Percentiles rank a stretch among this genome's conserved stretches.
phyloP scores from a whole-genome alignment of 768 basidiomycete genomes.

The Flagelloscypha sp. region DNA sequence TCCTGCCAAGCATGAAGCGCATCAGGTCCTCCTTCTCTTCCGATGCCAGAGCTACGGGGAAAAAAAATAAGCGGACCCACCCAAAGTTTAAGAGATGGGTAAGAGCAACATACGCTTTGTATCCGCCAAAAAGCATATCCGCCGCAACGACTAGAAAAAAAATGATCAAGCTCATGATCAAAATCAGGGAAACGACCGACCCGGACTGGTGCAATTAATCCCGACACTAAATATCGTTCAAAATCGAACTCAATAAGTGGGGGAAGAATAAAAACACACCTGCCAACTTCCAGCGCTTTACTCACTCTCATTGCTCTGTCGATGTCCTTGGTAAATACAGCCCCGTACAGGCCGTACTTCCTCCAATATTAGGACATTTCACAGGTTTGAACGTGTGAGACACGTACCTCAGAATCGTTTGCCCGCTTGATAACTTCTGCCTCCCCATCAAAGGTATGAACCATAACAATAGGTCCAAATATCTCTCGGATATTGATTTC shows the following conservation, averaged over 20 bases:
- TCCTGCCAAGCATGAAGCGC: too few relatives aligned
- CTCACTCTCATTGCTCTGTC: constrained; percentile 32
- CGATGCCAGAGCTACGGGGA: too few relatives aligned
- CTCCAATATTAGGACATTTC: constrained; percentile 11
- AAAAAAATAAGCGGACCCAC: too few relatives aligned
- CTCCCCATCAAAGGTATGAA: constrained; percentile 38
- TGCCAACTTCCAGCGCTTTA: constrained; percentile 36
- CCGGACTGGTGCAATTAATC: too few relatives aligned
- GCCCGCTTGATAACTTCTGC: constrained; percentile 22
- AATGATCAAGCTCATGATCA: neutral
- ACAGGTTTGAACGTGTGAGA: neutral
- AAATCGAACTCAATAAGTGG: too few relatives aligned
- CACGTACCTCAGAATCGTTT: constrained; percentile 26
- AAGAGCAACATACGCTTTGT: too few relatives aligned
- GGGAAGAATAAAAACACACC: too few relatives aligned
- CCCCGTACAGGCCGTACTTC: constrained; percentile 39
- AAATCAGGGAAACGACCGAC: too few relatives aligned
- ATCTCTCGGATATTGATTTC: constrained; percentile 33
- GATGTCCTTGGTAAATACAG: constrained; percentile 40
- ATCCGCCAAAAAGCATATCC: neutral
- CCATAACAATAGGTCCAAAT: constrained; percentile 40
- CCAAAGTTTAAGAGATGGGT: too few relatives aligned
- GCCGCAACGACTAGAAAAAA: neutral
- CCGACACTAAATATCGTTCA: too few relatives aligned
- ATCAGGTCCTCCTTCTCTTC: too few relatives aligned